Conservation (phyloP, 257 asterid species). For the Solanum gandarillasii region DNA sequence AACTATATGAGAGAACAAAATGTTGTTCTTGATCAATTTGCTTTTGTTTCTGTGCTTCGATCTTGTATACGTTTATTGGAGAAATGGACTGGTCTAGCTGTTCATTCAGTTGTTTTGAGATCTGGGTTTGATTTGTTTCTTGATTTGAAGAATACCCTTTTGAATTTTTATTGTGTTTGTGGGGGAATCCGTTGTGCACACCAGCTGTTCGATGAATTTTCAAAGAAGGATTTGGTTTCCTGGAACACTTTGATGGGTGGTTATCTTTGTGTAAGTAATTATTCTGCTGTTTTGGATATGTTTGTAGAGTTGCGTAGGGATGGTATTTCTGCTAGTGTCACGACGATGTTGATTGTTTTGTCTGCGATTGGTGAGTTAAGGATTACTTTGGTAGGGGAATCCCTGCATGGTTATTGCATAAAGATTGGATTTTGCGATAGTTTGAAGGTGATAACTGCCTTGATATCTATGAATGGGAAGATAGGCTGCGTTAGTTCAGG, state of each 20-base stretch:
- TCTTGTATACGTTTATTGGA: slow-evolving; percentile 29
- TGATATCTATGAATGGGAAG: slow-evolving; percentile 52
- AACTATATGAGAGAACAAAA: slow-evolving; percentile 32
- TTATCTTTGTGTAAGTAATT: slow-evolving; percentile 20
- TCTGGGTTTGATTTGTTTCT: slow-evolving; percentile 38
- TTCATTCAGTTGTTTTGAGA: slow-evolving; percentile 33
- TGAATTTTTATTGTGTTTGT: slow-evolving; percentile 41
- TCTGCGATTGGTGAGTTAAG: slow-evolving; percentile 24
- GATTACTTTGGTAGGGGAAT: slow-evolving; percentile 11
- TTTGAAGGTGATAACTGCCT: slow-evolving; percentile 27
- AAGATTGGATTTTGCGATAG: slow-evolving; percentile 38
- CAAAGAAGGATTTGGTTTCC: slow-evolving; percentile 31
- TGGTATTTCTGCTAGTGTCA: slow-evolving; percentile 9
- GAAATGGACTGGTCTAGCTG: slow-evolving; percentile 20
- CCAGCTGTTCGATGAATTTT: slow-evolving; percentile 46
- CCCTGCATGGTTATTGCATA: slow-evolving; percentile 35
- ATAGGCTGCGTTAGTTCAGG: slow-evolving; percentile 17
- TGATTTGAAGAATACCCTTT: slow-evolving; percentile 41
- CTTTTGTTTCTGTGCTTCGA: slow-evolving; percentile 36
- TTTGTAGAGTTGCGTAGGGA: slow-evolving; percentile 18
- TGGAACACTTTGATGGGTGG: slow-evolving; percentile 66
- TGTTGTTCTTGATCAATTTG: slow-evolving; percentile 37
- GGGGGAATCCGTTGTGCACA: slow-evolving; percentile 35
- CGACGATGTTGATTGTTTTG: slow-evolving; percentile 29
- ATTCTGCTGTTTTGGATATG: slow-evolving; percentile 24